Base-by-base conservation (phyloP, 139 green algal genomes). In the Chlamydomonas applanata region DNA sequence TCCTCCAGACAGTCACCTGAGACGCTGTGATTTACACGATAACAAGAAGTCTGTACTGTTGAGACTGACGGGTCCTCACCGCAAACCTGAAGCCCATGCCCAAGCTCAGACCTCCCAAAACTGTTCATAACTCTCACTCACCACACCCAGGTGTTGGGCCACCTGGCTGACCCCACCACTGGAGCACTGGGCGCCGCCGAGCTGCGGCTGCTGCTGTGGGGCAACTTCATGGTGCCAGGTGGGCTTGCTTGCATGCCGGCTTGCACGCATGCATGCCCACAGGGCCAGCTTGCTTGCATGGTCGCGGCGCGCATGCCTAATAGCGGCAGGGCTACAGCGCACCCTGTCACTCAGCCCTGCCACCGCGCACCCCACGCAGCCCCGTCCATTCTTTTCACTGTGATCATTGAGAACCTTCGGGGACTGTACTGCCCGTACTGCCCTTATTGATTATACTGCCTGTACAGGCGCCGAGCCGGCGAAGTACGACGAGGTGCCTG, bases 221-320 rank as follows among this genome's bases (percentile, higher is more conserved):
- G 79, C 2, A 87, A 95, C 82, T 95, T 89, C 78, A 89, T 92
- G 86, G 64, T 86, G 0, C 82, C 87, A 9, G 89, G 87, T 44
- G 56, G 40, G 40, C 40, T 7, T 11, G 40, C 7, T 7, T 49
- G 40, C 78, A 66, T 77, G 59, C 69, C 24, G 34, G 36, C 19
- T 69, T 3, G n/a, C n/a, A n/a, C n/a, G n/a, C n/a, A n/a, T n/a
- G n/a, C 2, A 49, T 49, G 40, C 40, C 7, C 40, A 19, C n/a
- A n/a, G n/a, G n/a, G n/a, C n/a, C n/a, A n/a, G n/a, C n/a, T n/a
- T n/a, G n/a, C n/a, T n/a, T n/a, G n/a, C n/a, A n/a, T n/a, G n/a
- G n/a, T n/a, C n/a, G n/a, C n/a, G n/a, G n/a, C n/a, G n/a, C n/a
- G n/a, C n/a, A n/a, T n/a, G n/a, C n/a, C n/a, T n/a, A n/a, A n/a